phyloP scores from a whole-genome alignment of 2,329 filamentous ascomycete genomes.

The Phialemonium atrogriseum region DNA sequence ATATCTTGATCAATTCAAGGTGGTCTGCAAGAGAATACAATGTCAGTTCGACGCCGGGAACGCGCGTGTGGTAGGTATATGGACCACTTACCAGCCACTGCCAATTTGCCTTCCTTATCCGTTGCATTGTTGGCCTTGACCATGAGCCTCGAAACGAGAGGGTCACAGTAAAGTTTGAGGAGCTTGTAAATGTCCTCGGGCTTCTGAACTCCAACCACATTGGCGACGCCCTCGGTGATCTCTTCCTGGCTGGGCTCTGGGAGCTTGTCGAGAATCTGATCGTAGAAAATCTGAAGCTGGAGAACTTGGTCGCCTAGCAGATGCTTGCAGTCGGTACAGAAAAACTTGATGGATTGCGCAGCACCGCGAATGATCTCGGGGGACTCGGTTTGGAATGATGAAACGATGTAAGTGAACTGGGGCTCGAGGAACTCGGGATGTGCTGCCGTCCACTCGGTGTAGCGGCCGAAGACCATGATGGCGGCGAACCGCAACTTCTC shows the following conservation, averaged over 20 bases:
- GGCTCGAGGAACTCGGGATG: constrained; percentile 88
- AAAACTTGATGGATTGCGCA: constrained; percentile 91
- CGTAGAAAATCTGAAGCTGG: constrained; percentile 87
- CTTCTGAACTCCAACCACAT: constrained; percentile 82
- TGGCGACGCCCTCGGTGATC: constrained; percentile 90
- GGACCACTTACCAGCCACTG: constrained; percentile 61
- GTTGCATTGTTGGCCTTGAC: constrained; percentile 76
- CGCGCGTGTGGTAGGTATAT: neutral
- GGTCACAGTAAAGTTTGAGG: constrained; percentile 88
- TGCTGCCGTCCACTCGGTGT: constrained; percentile 95
- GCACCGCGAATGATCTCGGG: constrained; percentile 88
- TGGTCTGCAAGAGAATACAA: constrained; percentile 65
- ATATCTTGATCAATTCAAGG: constrained; percentile 84
- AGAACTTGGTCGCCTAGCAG: constrained; percentile 75
- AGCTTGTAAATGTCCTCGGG: constrained; percentile 71
- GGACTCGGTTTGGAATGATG: constrained; percentile 80
- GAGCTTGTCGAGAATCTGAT: constrained; percentile 78
- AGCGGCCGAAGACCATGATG: constrained; percentile 93
- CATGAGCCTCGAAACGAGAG: constrained; percentile 79
- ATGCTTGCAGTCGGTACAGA: constrained; percentile 90
- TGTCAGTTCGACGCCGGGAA: constrained; percentile 14
- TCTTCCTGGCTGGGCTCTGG: constrained; percentile 87
- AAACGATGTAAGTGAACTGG: constrained; percentile 93
- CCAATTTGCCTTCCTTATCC: constrained; percentile 74
- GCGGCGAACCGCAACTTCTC: constrained; percentile 98